Conservation (phyloP, 2,329 filamentous ascomycete genomes). For the Trichophyton benhamiae region DNA sequence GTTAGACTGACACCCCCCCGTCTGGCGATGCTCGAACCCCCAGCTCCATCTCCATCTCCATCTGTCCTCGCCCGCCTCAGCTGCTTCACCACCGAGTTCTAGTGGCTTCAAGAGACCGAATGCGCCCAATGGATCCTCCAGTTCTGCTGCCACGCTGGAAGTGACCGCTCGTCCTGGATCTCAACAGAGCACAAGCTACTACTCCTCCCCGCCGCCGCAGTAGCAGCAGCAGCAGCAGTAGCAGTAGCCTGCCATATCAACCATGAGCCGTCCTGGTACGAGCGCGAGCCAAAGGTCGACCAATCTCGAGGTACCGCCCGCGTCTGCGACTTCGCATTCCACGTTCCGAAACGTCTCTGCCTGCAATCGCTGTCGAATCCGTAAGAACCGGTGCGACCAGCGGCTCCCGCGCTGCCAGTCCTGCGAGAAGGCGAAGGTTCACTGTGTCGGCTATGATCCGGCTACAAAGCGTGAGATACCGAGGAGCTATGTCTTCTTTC, state of each 20-base stretch:
- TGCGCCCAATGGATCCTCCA: neutral
- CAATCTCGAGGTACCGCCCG: constrained; percentile 14
- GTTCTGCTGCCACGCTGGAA: neutral
- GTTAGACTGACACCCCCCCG: neutral
- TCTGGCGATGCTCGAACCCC: neutral
- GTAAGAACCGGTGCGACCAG: constrained; percentile 94
- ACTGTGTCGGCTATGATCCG: constrained; percentile 90
- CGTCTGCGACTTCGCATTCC: constrained; percentile 24
- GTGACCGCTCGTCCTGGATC: neutral
- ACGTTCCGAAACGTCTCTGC: constrained; percentile 79
- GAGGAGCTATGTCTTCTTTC: constrained; percentile 83
- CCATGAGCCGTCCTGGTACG: neutral
- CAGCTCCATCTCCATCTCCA: neutral
- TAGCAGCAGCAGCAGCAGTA: too few relatives aligned
- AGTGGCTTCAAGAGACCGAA: neutral
- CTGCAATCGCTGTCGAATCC: constrained; percentile 79
- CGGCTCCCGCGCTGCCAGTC: constrained; percentile 78
- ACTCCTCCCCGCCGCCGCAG: neutral
- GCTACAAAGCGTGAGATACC: constrained; percentile 95
- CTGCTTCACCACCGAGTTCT: neutral
- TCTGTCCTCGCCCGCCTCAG: neutral
- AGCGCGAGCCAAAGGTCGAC: constrained; percentile 7
- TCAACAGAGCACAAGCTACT: neutral
- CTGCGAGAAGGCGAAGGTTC: constrained; percentile 83
- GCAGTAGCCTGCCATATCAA: neutral